These are phyloP conservation scores for Puccinia novopanici DNA, from an alignment of 1,284 basidiomycete genomes.

Conservation along the genomic window DNA sequence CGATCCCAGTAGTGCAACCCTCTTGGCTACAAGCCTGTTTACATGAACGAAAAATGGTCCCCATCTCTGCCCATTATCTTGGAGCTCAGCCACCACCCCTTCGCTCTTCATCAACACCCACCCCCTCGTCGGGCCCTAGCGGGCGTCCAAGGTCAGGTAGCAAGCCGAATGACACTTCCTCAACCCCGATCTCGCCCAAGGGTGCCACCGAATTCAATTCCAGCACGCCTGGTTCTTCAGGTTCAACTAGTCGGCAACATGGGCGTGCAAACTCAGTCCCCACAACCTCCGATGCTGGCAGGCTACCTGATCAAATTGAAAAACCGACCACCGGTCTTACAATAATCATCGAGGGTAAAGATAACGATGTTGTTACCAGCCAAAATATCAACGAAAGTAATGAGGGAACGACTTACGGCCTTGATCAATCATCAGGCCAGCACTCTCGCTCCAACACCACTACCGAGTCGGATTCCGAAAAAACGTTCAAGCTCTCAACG, in stretches of 20 bases:
- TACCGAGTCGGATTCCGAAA: constrained; percentile 8
- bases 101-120: constrained; percentile 21
- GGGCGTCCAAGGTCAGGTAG: constrained; percentile 25
- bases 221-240: constrained; percentile 1
- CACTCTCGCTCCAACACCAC: not conserved
- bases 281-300: not conserved
- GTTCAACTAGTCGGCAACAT: not conserved
- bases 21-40: constrained; percentile 86
- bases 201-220: not conserved
- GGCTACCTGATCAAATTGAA: not conserved
- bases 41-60: constrained; percentile 63
- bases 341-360: constrained; percentile 14
- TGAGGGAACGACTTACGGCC: not conserved
- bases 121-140: not conserved
- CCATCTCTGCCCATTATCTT: constrained; percentile 55
- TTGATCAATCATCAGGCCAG: not conserved
- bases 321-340: not conserved
- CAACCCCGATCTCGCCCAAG: constrained; percentile 11
- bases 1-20: constrained; percentile 85
- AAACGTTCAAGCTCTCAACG: constrained; percentile 13
- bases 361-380: not conserved
- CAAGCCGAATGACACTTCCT: constrained; percentile 26
- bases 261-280: constrained; percentile 17
- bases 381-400: not conserved
- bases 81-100: constrained; percentile 36